Conservation (phyloP, 768 basidiomycete species). For the Tricholoma saponaceum region DNA sequence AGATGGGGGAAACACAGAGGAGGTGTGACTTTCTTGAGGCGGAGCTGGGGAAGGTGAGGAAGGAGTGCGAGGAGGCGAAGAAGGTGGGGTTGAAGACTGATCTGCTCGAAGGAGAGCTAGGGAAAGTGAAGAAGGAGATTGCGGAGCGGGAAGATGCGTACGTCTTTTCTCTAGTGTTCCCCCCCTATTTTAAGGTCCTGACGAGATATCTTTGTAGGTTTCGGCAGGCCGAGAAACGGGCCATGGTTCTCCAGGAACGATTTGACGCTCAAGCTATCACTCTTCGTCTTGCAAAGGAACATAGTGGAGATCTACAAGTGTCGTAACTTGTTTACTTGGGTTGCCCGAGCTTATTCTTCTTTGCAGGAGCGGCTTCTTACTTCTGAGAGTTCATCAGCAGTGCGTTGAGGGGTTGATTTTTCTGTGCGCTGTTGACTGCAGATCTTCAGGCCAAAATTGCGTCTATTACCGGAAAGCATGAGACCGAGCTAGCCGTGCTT, state of each 20-base stretch:
- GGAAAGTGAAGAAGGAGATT: background rate
- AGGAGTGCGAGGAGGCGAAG: background rate
- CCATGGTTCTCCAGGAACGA: slow-evolving; percentile 44
- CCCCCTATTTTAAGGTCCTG: background rate
- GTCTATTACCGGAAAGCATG: slow-evolving; percentile 27
- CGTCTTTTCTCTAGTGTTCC: background rate
- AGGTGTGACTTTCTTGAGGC: background rate
- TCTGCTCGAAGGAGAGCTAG: background rate
- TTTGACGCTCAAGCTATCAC: slow-evolving; percentile 55
- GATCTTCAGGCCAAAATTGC: slow-evolving; percentile 21
- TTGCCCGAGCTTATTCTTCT: background rate
- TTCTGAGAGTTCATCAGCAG: slow-evolving; percentile 32
- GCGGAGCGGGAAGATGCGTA: background rate
- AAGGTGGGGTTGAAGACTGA: background rate
- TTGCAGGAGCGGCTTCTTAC: slow-evolving; percentile 34
- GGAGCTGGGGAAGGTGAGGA: background rate
- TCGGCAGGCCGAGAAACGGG: slow-evolving; percentile 5
- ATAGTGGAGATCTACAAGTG: slow-evolving; percentile 46
- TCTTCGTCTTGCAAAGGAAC: slow-evolving; percentile 50
- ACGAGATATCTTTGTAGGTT: background rate
- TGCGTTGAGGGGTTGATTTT: slow-evolving; percentile 13
- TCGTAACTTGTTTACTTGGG: no score
- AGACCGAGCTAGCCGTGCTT: slow-evolving; percentile 35
- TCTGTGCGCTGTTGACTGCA: background rate
- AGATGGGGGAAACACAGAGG: background rate